A percentile compares a stretch with the other conserved stretches of the same genome.
phyloP scores from a whole-genome alignment of 108 stramenopile species.

The Epithemia pelagica region DNA sequence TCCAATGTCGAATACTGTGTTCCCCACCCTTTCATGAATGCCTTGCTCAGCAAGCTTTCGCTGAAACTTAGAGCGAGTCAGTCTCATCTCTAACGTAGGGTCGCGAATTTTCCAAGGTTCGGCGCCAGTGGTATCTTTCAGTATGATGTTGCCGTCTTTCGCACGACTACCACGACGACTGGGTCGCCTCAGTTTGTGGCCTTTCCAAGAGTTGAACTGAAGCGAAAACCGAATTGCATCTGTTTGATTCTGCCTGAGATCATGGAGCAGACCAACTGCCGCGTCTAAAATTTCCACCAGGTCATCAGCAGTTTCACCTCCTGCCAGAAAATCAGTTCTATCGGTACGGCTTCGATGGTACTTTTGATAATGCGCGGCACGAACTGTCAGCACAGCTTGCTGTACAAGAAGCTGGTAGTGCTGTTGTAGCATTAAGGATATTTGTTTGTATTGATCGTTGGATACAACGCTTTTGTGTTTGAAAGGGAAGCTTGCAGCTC shows the following conservation, averaged over 20 bases:
- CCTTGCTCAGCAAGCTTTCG: conserved; percentile 42
- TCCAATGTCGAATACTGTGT: conserved; percentile 66
- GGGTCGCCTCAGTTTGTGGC: not conserved
- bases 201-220: conserved; percentile 26
- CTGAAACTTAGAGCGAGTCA: conserved; percentile 73
- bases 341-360: conserved; percentile 9
- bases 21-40: not conserved
- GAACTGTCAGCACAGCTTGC: conserved; percentile 65
- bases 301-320: conserved; percentile 62
- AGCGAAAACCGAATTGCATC: conserved; percentile 76
- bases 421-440: conserved; percentile 39
- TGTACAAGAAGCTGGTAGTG: conserved; percentile 80
- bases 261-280: conserved; percentile 82
- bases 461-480: conserved; percentile 35
- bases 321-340: conserved; percentile 23
- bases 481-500: conserved; percentile 45
- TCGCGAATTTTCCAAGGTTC: not conserved
- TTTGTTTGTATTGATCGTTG: conserved; percentile 40
- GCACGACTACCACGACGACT: not conserved
- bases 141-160: not conserved
- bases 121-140: not conserved
- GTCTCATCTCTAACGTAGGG: conserved; percentile 15
- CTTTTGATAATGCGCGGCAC: conserved; percentile 42
- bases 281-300: conserved; percentile 72
- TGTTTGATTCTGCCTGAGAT: conserved; percentile 84